Evolutionary conservation across 1,139 yeast genomes (phyloP).

Genomic region (Magnusiomyces paraingens): DNA sequence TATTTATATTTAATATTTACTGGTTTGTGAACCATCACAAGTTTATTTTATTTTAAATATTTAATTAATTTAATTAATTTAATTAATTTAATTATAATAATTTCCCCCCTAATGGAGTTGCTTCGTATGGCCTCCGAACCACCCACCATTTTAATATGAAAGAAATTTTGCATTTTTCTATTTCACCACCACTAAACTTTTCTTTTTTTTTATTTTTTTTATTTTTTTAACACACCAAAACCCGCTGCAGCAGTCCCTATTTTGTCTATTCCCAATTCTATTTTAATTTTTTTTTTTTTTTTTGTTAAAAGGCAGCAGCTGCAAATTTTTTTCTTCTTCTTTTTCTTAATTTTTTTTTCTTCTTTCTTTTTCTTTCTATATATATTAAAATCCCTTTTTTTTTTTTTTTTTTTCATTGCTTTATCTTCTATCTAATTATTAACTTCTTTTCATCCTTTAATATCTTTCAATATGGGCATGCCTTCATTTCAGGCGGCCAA

Average conservation of each 20-base stretch:
- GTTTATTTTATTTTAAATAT: too few species aligned
- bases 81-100: too few species aligned
- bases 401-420: too few species aligned
- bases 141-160: too few species aligned
- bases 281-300: not conserved
- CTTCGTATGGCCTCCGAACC: too few species aligned
- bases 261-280: not conserved
- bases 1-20: too few species aligned
- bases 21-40: not conserved
- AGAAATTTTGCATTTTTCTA: too few species aligned
- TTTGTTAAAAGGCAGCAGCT: not conserved
- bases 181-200: not conserved
- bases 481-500: conserved; percentile 50
- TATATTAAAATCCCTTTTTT: not conserved
- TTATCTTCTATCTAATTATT: not conserved
- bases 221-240: too few species aligned
- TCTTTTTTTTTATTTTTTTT: conserved; percentile 2
- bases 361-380: not conserved
- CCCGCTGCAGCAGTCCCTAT: too few species aligned
- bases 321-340: not conserved
- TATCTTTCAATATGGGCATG: conserved; percentile 22
- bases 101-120: too few species aligned
- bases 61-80: too few species aligned
- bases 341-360: not conserved
- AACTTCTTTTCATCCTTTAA: not conserved